phyloP scores from a whole-genome alignment of 1,284 basidiomycete species.

The Apiotrichum porosum region DNA sequence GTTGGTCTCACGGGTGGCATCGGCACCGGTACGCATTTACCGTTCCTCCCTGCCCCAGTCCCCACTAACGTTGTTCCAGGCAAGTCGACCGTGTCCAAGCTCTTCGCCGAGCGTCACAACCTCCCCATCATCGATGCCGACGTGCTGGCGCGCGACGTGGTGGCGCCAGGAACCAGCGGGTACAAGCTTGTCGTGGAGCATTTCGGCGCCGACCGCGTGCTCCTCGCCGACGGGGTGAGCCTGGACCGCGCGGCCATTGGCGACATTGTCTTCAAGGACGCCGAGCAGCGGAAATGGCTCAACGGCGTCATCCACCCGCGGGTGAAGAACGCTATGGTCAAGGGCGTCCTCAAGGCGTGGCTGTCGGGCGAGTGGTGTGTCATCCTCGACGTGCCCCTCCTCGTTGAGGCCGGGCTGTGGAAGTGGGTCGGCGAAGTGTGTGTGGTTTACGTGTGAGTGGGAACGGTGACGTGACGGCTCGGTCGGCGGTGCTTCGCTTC shows the following conservation, averaged over 20 bases:
- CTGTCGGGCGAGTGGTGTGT: constrained; percentile 69
- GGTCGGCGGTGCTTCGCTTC: neutral
- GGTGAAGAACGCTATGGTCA: constrained; percentile 70
- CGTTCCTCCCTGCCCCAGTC: too few relatives aligned
- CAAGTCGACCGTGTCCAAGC: constrained; percentile 82
- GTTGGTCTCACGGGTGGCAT: constrained; percentile 95
- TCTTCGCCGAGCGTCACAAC: constrained; percentile 57
- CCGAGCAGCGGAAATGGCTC: constrained; percentile 63
- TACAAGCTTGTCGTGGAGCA: constrained; percentile 62
- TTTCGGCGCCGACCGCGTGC: constrained; percentile 65
- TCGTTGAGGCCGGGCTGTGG: constrained; percentile 87
- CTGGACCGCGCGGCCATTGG: constrained; percentile 82
- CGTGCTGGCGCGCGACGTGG: constrained; percentile 78
- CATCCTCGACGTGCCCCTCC: constrained; percentile 85
- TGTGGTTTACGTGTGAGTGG: constrained; percentile 65
- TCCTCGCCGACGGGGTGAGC: constrained; percentile 61
- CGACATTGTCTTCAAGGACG: constrained; percentile 75
- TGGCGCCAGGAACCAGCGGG: constrained; percentile 74
- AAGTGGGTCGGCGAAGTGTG: constrained; percentile 76
- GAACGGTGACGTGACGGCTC: neutral
- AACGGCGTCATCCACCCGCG: constrained; percentile 89
- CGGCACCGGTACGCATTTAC: constrained; percentile 69
- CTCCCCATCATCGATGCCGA: constrained; percentile 91
- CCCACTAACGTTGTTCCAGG: constrained; percentile 20
- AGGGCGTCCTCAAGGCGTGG: constrained; percentile 68